Base-by-base conservation (phyloP, 1,284 basidiomycete genomes). In the Cutaneotrichosporon mucoides region DNA sequence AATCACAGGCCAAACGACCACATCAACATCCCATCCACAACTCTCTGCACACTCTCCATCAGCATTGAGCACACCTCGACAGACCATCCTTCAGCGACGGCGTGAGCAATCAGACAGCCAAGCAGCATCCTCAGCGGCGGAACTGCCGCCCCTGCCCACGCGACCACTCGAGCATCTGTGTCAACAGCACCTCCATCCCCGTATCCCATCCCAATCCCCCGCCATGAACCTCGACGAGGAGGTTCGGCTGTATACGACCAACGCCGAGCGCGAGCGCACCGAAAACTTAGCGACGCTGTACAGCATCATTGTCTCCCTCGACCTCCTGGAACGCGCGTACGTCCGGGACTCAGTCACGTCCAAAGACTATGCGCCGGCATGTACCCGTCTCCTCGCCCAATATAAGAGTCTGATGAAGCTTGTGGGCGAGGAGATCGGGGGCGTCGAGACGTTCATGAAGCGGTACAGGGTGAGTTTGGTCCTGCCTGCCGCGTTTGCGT, bases 391-490 rank as follows among this genome's bases (percentile, higher is more conserved):
- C 15, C 79, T 99, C 8, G 91, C 90, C 12, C 94, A 98, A 79
- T 98, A 94, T 82, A 97, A 97, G 84, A 96, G 92, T 2, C 89
- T 96, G 84, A 82, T 94, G 67, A 97, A 94, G 79, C 84, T 98
- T 42, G 88, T 99, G 11, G 87, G 86, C 24, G 88, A 92, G 60
- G 88, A 89, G 40, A 88, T 95, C 35, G 77, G 76, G n/a, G 88
- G 85, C 24, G 83, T 95, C 33, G 92, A 95, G 68, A 83, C 87
- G 43, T 99, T 98, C 78, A 97, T 97, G 92, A 82, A 82, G 58
- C 85, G 88, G 56, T 98, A 93, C 81, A 82, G 86, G 68, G 93
- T 93, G 61, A 57, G 86, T 80, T 35, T 1, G 37, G n/a, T 3
- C 43, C 43, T 11, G 43, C 16, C n/a, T 9, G 41, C 4, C 10